Base-by-base conservation (phyloP, 176 grass and related monocot species). In the Rhynchospora breviuscula region DNA sequence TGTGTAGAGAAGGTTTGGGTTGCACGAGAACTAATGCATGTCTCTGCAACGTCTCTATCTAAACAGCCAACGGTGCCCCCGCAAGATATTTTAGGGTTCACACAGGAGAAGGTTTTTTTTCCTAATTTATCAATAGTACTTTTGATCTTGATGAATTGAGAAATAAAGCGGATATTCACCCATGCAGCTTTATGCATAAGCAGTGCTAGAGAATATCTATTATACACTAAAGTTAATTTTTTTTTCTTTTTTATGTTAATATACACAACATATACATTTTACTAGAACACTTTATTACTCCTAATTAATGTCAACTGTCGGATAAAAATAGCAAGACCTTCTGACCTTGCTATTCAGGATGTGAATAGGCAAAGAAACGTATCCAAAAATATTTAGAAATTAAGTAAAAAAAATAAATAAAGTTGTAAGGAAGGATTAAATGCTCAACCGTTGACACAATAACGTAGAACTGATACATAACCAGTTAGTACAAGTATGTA, bases 11-110 rank as follows among this genome's bases (percentile, higher is more conserved):
- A 15, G 40, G 19, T 68, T 43, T 44, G 0, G 65, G 7, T 68
- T 75, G 47, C 71, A 75, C 53, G 71, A 75, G 46, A 75, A 13
- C 25, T 75, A 75, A 52, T 75, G 71, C 22, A 75, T 75, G 47
- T 46, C 21, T 14, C 10, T 29, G 47, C 71, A 75, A 53, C 21
- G 71, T 75, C 71, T 75, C 71, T 26, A 75, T 75, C 71, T 19
- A 75, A 53, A 75, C 47, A 21, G 71, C 21, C 48, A 75, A 75
- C 71, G 47, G 71, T 75, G 21, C 71, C 70, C 11, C 6, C 6
- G 52, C 71, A 52, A 75, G 46, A 75, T 25, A 3, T 43, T 74
- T 74, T 47, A 11, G 71, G 47, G 47, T 52, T 75, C 26, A 6
- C 53, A 75, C 46, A 25, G 31, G 2, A 71, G 17, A 45, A 5